Base-by-base conservation (phyloP, 257 asterid species). In the Rhazya stricta region DNA sequence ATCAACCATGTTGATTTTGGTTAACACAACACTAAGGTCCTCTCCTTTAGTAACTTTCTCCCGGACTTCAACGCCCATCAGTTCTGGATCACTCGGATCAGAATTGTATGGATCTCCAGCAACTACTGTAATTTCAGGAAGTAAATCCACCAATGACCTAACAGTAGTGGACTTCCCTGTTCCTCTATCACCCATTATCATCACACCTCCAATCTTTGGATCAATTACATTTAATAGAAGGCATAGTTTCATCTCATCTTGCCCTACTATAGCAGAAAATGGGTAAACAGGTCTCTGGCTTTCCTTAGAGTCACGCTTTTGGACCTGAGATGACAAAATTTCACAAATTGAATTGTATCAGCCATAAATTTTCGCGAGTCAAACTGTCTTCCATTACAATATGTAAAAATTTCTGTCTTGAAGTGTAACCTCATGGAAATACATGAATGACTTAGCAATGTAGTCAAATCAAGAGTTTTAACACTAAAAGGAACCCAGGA, bases 171-270 rank as follows among this genome's bases (percentile, higher is more conserved):
- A 95, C 73, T 95, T 95, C 71, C 99, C 98, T 0, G 99, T 95
- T 74, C 99, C 98, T 62, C 99, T 84, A 66, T 95, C 97, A 8
- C 98, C 96, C 99, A 95, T 92, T 63, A 95, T 95, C 98, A 95
- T 95, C 46, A 95, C 99, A 13, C 98, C 97, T 66, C 99, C 98
- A n/a, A 95, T 95, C 78, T 95, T 92, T 4, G 98, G 97, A 72
- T 95, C 99, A 34, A 95, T 91, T 60, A 95, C 97, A 75, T 95
- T 95, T 78, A 92, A 74, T 63, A 89, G 79, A 39, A 91, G 96
- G 83, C 97, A 92, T 21, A 92, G 84, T 66, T 95, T 95, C 99
- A 95, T 95, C 83, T 95, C 98, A 37, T 92, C 98, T 79, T 95
- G 99, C 48, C 99, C 99, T 25, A 95, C 98, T 86, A 95, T 92